These are phyloP conservation scores for Flammula alnicola DNA, from an alignment of 1,284 basidiomycete genomes.

Conservation along the genomic window DNA sequence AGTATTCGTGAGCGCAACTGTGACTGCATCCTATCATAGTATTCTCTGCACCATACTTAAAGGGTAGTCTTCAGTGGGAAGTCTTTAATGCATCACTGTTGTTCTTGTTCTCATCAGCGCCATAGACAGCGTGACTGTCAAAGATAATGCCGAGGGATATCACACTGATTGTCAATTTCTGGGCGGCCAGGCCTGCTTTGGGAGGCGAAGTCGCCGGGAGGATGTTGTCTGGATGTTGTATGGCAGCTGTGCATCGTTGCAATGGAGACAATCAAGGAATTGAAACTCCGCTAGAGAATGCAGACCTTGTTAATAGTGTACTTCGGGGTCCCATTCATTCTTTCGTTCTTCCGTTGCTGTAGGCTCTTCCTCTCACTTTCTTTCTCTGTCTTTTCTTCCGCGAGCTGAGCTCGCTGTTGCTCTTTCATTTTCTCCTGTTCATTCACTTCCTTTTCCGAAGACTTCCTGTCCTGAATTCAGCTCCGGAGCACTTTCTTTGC, in stretches of 20 bases:
- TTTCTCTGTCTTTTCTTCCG: conserved; percentile 32
- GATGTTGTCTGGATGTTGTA: too few relatives aligned
- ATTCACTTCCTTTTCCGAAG: conserved; percentile 35
- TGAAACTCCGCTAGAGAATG: conserved; percentile 32
- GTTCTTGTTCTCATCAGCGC: conserved; percentile 7
- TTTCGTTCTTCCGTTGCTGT: conserved; percentile 25
- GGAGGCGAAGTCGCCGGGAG: too few relatives aligned
- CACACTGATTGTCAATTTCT: background rate
- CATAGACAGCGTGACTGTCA: background rate
- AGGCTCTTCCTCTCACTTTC: conserved; percentile 28
- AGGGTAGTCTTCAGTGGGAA: background rate
- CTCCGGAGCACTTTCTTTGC: conserved; percentile 26
- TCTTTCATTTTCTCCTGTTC: conserved; percentile 37
- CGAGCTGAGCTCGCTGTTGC: conserved; percentile 58
- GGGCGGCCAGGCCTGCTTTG: too few relatives aligned
- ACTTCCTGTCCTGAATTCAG: conserved; percentile 21
- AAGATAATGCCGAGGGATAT: background rate
- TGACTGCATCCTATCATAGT: too few relatives aligned
- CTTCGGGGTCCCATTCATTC: conserved; percentile 22
- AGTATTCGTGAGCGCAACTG: too few relatives aligned
- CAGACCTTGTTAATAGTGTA: conserved; percentile 12
- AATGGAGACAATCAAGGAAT: conserved; percentile 28
- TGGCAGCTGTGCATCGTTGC: conserved; percentile 11
- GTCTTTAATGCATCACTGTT: conserved; percentile 8
- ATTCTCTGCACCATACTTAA: too few relatives aligned